Evolutionary conservation across 352 stramenopile species (phyloP), one percentile per base, ranked within the genome.

Genomic region (Globisporangium sylvaticum): DNA sequence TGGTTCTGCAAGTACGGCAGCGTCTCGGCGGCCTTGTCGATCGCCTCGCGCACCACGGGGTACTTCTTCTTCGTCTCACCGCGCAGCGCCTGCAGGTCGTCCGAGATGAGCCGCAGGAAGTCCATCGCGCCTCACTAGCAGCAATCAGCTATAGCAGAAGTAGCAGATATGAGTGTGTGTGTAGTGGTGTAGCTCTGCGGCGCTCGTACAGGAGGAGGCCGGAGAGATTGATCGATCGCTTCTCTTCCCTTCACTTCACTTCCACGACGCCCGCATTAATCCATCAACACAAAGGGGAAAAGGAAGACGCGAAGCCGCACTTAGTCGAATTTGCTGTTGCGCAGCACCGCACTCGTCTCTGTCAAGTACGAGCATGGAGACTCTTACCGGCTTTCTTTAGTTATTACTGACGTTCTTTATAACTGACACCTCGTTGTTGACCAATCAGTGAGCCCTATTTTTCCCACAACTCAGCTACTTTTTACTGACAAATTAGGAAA

Each of bases 31-130:
- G 95, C 97, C 64, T 91, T 93, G 68, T 99, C 96, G 48, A 96
- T 93, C 20, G 97, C 96, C 70, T 99, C 96, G 68, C 98, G 98
- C 22, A 99, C 95, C 31, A 96, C 96, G 67, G 91, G 91, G 64
- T 97, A 92, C 74, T 96, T 96, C 66, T 92, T 90, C 77, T 90
- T 92, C 61, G 89, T 89, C 76, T 97, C 92, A 24, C 67, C 60
- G 20, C 87, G 88, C 66, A 98, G 76, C 61, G 83, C 78, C 63
- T 94, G 80, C 32, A 98, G 89, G 73, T 98, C 92, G 22, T 90
- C 89, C 62, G 91, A 90, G 55, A 98, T 72, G 57, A 95, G 79
- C 27, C 91, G 88, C 50, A 97, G 79, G 74, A 97, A 97, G 72
- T 97, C 91, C 91, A 97, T 97, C 24, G 55, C 18, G 29, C 31